Evolutionary conservation across 73 alveolate genomes (phyloP).

Genomic region (Tetrahymena borealis): DNA sequence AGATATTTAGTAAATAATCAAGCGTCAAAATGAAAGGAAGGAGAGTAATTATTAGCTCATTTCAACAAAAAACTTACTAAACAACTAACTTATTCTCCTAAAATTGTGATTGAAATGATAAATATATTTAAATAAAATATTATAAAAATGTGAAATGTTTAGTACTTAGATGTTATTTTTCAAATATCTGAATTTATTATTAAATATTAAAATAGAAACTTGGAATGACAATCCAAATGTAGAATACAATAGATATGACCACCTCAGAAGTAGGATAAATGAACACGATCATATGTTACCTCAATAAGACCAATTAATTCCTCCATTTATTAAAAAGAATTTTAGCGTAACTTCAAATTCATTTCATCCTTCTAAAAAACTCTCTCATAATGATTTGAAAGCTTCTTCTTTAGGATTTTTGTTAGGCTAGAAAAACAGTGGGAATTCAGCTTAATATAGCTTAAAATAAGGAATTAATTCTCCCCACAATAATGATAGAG

Average conservation of each 20-base stretch:
- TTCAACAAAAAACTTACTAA: no score
- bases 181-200: neutral
- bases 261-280: neutral
- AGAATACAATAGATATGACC: neutral
- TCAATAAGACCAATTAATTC: neutral
- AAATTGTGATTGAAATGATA: no score
- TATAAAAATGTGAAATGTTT: no score
- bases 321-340: neutral
- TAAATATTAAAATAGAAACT: neutral
- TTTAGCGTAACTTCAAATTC: neutral
- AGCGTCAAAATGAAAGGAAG: neutral
- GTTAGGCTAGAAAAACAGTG: neutral
- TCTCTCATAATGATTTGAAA: neutral
- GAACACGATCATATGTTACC: neutral
- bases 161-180: neutral
- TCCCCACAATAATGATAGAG: no score
- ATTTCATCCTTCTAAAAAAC: neutral
- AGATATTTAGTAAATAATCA: neutral
- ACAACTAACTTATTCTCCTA: no score
- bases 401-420: neutral
- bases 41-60: neutral
- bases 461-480: neutral
- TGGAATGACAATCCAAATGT: neutral
- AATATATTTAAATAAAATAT: no score
- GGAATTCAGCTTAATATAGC: neutral